Percentiles rank a stretch among this genome's conserved stretches.
Evolutionary conservation across 2,329 filamentous ascomycete species (phyloP).

Genomic region (Herpotrichia juniperi): DNA sequence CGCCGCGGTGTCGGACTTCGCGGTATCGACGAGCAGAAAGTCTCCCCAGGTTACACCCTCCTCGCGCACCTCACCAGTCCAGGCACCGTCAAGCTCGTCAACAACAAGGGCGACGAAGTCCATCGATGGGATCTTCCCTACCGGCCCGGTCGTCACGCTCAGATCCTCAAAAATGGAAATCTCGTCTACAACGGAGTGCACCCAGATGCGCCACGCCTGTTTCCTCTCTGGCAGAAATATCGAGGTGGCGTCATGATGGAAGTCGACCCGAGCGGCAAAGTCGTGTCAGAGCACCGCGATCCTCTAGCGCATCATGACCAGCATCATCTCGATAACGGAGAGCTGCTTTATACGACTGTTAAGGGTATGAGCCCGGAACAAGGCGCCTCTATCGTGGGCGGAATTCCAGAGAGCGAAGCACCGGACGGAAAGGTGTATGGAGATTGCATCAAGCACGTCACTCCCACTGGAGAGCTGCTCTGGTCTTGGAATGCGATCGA

Average conservation of each 20-base stretch:
- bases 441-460: conserved; percentile 53
- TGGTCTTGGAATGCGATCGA: conserved; percentile 55
- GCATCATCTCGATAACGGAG: conserved; percentile 52
- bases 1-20: conserved; percentile 50
- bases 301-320: conserved; percentile 55
- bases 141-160: conserved; percentile 51
- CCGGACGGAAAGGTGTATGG: conserved; percentile 46
- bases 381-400: conserved; percentile 46
- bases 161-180: conserved; percentile 52
- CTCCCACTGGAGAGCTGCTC: conserved; percentile 45
- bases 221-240: conserved; percentile 55
- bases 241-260: conserved; percentile 54
- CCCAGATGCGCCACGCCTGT: conserved; percentile 47
- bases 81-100: conserved; percentile 48
- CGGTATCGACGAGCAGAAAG: conserved; percentile 45
- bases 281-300: conserved; percentile 50
- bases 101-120: conserved; percentile 50
- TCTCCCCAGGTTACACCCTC: conserved; percentile 51
- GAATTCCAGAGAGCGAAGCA: conserved; percentile 49
- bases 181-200: conserved; percentile 53
- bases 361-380: conserved; percentile 47
- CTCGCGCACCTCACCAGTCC: conserved; percentile 50
- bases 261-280: conserved; percentile 45
- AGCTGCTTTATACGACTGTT: conserved; percentile 51
- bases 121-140: conserved; percentile 52